phyloP scores from a whole-genome alignment of 306 rosid species.

The Cicer cuneatum region DNA sequence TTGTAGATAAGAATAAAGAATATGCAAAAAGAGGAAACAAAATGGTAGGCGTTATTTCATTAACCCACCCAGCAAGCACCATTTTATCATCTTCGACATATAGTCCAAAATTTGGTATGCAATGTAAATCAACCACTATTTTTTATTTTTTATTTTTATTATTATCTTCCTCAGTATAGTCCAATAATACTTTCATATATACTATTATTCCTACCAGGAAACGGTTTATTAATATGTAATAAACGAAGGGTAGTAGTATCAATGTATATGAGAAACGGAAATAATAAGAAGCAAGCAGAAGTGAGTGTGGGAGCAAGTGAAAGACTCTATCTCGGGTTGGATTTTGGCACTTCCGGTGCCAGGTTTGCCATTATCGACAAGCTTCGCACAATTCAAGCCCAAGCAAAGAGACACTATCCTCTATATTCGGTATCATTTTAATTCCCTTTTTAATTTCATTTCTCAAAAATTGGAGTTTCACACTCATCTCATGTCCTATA shows the following conservation, averaged over 20 bases:
- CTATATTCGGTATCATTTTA: slow-evolving; percentile 56
- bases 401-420: slow-evolving; percentile 79
- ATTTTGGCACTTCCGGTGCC: slow-evolving; percentile 91
- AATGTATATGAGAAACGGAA: slow-evolving; percentile 51
- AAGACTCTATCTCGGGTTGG: slow-evolving; percentile 85
- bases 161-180: too few relatives aligned
- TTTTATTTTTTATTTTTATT: neutral
- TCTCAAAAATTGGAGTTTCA: neutral
- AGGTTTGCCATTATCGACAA: slow-evolving; percentile 80
- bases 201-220: slow-evolving; percentile 38
- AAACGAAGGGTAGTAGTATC: slow-evolving; percentile 39
- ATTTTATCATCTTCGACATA: slow-evolving; percentile 39
- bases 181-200: slow-evolving; percentile 10
- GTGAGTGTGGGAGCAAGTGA: slow-evolving; percentile 44
- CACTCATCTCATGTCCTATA: neutral
- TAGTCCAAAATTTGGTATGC: slow-evolving; percentile 46
- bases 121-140: neutral
- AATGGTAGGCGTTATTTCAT: slow-evolving; percentile 51
- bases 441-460: neutral
- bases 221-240: slow-evolving; percentile 22
- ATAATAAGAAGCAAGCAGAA: neutral
- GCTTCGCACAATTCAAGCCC: slow-evolving; percentile 60
- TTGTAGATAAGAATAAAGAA: neutral
- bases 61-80: slow-evolving; percentile 38
- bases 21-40: neutral